phyloP scores from a whole-genome alignment of 83 land plant species.

The Isoetes engelmannii region DNA sequence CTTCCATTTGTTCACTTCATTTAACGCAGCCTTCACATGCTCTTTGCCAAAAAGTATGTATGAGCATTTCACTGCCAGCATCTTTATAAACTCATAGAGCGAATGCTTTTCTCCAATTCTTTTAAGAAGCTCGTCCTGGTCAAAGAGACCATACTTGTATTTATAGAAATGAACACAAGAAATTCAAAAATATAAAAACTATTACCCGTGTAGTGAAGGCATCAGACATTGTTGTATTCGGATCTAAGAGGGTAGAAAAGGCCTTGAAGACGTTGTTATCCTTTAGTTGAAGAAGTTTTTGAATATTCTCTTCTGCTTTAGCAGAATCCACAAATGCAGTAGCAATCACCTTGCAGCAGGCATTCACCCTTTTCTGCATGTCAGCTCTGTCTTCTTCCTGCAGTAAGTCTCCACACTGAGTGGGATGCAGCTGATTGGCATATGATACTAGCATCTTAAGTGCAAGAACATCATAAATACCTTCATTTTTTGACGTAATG shows the following conservation, averaged over 20 bases:
- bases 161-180: background rate
- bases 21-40: conserved; percentile 39
- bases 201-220: conserved; percentile 44
- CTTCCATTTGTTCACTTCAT: conserved; percentile 22
- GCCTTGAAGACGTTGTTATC: conserved; percentile 54
- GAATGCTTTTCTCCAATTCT: conserved; percentile 59
- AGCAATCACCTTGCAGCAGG: conserved; percentile 48
- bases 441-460: no score
- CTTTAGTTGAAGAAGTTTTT: conserved; percentile 60
- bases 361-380: conserved; percentile 31
- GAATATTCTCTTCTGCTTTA: conserved; percentile 66
- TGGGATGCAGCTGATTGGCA: no score
- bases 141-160: background rate
- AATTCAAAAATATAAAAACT: background rate
- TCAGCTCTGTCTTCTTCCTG: conserved; percentile 56
- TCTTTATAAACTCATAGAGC: conserved; percentile 47
- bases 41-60: conserved; percentile 54
- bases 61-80: conserved; percentile 53
- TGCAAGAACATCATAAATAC: background rate
- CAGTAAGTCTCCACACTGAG: background rate
- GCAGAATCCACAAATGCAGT: conserved; percentile 49
- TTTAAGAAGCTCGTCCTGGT: conserved; percentile 57
- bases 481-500: conserved; percentile 16
- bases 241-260: conserved; percentile 36
- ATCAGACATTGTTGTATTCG: conserved; percentile 24